A percentile compares a stretch with the other conserved stretches of the same genome.
These are phyloP conservation scores for Incumbomyces lentus DNA, from an alignment of 2,329 filamentous ascomycete genomes.

Conservation along the genomic window DNA sequence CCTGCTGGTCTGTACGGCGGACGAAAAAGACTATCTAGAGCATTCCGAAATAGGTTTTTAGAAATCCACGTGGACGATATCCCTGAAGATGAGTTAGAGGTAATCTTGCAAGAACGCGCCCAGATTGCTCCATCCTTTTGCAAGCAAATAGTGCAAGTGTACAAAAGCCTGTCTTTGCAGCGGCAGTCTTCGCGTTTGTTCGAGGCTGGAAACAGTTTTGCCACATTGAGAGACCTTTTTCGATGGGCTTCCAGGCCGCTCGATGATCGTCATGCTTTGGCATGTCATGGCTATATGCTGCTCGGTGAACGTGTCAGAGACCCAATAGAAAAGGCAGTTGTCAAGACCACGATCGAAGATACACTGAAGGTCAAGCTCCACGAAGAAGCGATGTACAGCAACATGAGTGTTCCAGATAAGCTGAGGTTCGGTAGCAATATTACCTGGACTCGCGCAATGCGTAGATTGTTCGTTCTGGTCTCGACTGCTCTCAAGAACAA, in stretches of 20 bases:
- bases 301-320: constrained; percentile 92
- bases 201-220: constrained; percentile 95
- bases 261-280: constrained; percentile 78
- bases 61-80: constrained; percentile 98
- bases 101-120: constrained; percentile 79
- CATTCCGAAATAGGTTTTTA: constrained; percentile 92
- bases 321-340: constrained; percentile 68
- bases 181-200: constrained; percentile 86
- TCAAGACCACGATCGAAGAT: constrained; percentile 79
- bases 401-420: constrained; percentile 22
- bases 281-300: constrained; percentile 89
- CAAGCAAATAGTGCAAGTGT: constrained; percentile 80
- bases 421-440: constrained; percentile 37
- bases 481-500: constrained; percentile 75
- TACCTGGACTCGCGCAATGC: constrained; percentile 94
- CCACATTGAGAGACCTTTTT: constrained; percentile 89
- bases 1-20: constrained; percentile 92
- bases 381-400: constrained; percentile 59
- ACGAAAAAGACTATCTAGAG: constrained; percentile 81
- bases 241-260: constrained; percentile 83
- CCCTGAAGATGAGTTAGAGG: constrained; percentile 83
- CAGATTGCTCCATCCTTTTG: constrained; percentile 88
- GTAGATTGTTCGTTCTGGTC: constrained; percentile 81
- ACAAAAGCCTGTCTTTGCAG: constrained; percentile 80
- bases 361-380: constrained; percentile 82